A percentile compares a stretch with the other conserved stretches of the same genome.
Conservation (phyloP, 2,329 filamentous ascomycete species). For the Alternaria brassicicola region DNA sequence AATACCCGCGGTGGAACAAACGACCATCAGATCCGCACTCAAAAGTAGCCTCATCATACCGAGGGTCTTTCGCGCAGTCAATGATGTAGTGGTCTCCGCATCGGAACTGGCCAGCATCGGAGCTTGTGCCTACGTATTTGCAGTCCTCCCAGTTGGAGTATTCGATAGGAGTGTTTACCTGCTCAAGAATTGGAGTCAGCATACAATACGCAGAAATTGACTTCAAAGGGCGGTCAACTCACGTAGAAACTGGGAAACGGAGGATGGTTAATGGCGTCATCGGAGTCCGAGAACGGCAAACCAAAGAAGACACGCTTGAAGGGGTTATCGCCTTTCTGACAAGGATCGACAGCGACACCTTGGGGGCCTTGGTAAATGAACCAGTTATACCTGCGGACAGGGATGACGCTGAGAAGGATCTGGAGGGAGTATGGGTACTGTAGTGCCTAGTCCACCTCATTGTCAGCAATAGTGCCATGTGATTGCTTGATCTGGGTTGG, state of each 20-base stretch:
- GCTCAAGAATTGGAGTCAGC: neutral
- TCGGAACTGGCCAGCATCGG: neutral
- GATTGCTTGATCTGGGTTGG: neutral
- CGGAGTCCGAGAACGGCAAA: neutral
- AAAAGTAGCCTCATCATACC: neutral
- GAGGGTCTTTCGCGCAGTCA: neutral
- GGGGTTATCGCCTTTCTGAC: neutral
- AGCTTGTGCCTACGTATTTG: neutral
- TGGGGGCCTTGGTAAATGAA: neutral
- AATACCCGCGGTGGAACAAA: neutral
- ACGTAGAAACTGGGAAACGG: neutral
- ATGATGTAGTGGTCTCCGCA: neutral
- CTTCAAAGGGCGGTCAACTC: neutral
- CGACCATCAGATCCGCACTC: neutral
- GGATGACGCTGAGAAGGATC: neutral
- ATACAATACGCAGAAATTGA: neutral
- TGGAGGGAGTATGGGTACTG: neutral
- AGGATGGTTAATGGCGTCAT: neutral
- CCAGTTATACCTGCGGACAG: neutral
- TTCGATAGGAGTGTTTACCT: neutral
- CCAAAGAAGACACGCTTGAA: neutral
- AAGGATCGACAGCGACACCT: neutral
- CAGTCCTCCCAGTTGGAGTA: neutral
- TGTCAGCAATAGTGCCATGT: neutral
- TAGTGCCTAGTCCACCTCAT: neutral